Evolutionary conservation across 208 protist species (phyloP), one percentile per base, ranked within the genome.

Genomic region (Acanthamoeba lenticulata): DNA sequence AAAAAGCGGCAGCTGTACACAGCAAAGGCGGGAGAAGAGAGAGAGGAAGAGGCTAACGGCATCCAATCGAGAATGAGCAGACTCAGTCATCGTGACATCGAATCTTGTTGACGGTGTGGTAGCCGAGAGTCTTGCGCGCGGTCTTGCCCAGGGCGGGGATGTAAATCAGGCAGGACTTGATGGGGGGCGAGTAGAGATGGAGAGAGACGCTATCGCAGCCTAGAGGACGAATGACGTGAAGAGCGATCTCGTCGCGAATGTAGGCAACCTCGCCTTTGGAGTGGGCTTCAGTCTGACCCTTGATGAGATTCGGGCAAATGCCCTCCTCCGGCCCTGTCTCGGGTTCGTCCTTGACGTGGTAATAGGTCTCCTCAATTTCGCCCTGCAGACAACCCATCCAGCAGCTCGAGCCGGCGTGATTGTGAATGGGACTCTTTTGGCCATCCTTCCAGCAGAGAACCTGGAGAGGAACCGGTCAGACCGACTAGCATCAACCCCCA

Each of bases 361-460:
- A 88, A n/a, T 88, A 60, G n/a, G 79, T 88, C 79, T 88, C 79
- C 79, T 62, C 40, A 7, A 88, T 88, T 32, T 60, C 24, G n/a
- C 79, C 79, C 36, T 88, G n/a, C n/a, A 88, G 47, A 19, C 40
- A 49, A 4, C 47, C 47, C 45, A 88, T 49, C 79, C 79, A 88
- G n/a, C 40, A 49, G 79, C 79, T 88, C 45, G 79, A 88, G 44
- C 79, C 79, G 27, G 79, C 40, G n/a, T 88, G 79, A 19, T 88
- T 60, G 79, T 88, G 79, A 27, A 88, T 88, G 2, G 79, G 79
- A 42, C 79, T 88, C 79, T 88, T 49, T 19, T 88, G 79, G n/a
- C 79, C 79, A 5, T 88, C 47, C n/a, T 57, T 40, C 79, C 79
- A 88, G 79, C 79, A 88, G 21, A 60, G 17, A 7, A 88, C 47